Base-by-base conservation (phyloP, 2,329 filamentous ascomycete species). In the Neocucurbitaria cava region DNA sequence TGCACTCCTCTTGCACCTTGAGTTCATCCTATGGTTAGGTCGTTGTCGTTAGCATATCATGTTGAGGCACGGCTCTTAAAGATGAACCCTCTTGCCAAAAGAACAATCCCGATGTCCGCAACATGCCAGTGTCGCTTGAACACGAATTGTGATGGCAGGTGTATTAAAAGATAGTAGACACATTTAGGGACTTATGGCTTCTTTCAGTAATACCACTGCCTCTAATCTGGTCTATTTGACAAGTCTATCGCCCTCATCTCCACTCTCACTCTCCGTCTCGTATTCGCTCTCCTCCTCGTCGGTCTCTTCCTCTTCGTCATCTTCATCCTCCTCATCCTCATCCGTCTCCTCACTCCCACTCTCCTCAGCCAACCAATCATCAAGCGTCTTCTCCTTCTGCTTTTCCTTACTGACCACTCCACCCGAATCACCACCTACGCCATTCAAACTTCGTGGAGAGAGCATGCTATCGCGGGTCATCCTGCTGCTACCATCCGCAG, bases 341-440 rank as follows among this genome's bases (percentile, higher is more conserved):
- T 78, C 77, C 1, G 78, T 77, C 46, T 70, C 65, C 24, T 83
- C 83, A 5, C 82, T 80, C 6, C 82, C 82, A 1, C 81, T 82
- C 17, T 63, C 61, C 21, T 83, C 82, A 4, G 89, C 92, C 52
- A 98, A 81, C 93, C 95, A 98, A 73, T 96, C 92, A 78, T 98
- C 92, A 58, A 99, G 78, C 18, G 89, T 91, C 83, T 96, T 96
- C 36, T 86, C 86, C 46, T 87, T 87, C 44, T 59, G 57, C 36
- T 52, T 64, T 28, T 54, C 55, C 46, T 61, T 68, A 30, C 46
- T 49, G 15, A 31, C 62, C 26, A 52, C 44, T 24, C 45, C 49
- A 21, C 55, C 52, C n/a, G 13, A 30, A 39, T 62, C 50, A 40
- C 54, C 57, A 24, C 59, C 57, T 5, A 77, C 76, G 79, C 85